Conservation (phyloP, 768 basidiomycete genomes). For the Austroboletus eburneus region DNA sequence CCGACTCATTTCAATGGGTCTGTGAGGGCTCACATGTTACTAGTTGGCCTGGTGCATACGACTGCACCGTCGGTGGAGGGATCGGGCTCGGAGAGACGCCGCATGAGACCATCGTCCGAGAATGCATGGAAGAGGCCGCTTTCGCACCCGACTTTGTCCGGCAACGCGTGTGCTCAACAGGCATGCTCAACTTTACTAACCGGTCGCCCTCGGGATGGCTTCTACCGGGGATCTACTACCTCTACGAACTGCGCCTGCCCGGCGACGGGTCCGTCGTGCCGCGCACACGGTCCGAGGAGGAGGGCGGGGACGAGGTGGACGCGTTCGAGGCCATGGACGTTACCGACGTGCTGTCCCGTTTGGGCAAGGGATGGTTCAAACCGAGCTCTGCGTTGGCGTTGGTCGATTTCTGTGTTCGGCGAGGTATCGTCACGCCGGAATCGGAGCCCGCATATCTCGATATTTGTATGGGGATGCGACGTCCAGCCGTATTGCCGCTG, state of each 20-base stretch:
- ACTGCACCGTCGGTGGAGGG: slow-evolving; percentile 43
- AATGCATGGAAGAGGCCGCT: slow-evolving; percentile 42
- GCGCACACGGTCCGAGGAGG: slow-evolving; percentile 34
- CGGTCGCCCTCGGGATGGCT: slow-evolving; percentile 42
- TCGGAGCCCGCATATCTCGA: slow-evolving; percentile 22
- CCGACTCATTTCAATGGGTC: background rate
- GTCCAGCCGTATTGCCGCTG: slow-evolving; percentile 15
- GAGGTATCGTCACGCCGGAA: slow-evolving; percentile 28
- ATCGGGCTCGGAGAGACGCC: slow-evolving; percentile 39
- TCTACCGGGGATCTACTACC: slow-evolving; percentile 43
- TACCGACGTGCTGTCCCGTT: slow-evolving; percentile 26
- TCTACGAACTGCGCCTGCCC: slow-evolving; percentile 41
- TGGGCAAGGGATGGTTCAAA: slow-evolving; percentile 38
- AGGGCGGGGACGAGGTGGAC: slow-evolving; percentile 40
- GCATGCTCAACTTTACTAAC: slow-evolving; percentile 38
- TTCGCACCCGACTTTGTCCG: slow-evolving; percentile 36
- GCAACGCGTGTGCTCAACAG: slow-evolving; percentile 30
- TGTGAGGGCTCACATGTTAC: no score
- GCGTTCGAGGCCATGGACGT: slow-evolving; percentile 33
- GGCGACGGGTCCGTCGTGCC: slow-evolving; percentile 32
- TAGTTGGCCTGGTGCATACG: slow-evolving; percentile 34
- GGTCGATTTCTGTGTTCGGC: slow-evolving; percentile 39
- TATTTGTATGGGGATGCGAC: slow-evolving; percentile 22
- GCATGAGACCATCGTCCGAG: slow-evolving; percentile 35
- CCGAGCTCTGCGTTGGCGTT: slow-evolving; percentile 41